These are phyloP conservation scores for Glycine soja DNA, from an alignment of 306 rosid species.

Conservation along the genomic window DNA sequence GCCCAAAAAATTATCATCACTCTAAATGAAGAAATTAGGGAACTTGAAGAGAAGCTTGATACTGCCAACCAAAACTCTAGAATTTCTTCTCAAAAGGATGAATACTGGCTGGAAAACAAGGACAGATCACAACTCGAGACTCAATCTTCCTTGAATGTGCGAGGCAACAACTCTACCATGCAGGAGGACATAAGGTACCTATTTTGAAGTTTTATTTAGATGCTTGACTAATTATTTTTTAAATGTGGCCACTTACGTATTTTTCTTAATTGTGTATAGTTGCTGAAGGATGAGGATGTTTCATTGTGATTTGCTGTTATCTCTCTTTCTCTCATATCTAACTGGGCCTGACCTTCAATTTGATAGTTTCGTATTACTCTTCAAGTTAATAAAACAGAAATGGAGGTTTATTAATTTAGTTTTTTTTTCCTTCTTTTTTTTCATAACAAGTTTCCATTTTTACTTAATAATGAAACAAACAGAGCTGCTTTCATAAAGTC, in stretches of 20 bases:
- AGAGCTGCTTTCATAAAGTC: conserved; percentile 11
- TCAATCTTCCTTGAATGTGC: conserved; percentile 44
- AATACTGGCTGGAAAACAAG: conserved; percentile 64
- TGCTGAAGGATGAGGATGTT: conserved; percentile 11
- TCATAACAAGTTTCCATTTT: background rate
- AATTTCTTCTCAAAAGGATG: conserved; percentile 66
- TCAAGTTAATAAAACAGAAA: background rate
- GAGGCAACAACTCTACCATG: conserved; percentile 42
- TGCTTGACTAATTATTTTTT: conserved; percentile 23
- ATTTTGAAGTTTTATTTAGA: conserved; percentile 26
- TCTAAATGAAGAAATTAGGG: conserved; percentile 66
- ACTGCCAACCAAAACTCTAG: conserved; percentile 53
- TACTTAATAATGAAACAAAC: background rate
- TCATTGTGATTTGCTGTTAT: conserved; percentile 7
- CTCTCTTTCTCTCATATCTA: background rate
- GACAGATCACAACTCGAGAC: conserved; percentile 44
- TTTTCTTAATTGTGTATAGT: conserved; percentile 17
- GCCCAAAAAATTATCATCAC: conserved; percentile 52
- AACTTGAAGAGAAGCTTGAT: conserved; percentile 62
- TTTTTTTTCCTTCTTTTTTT: background rate
- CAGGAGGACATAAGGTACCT: conserved; percentile 63
- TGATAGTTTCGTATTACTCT: conserved; percentile 11
- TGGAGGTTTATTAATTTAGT: conserved; percentile 21
- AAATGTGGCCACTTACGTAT: conserved; percentile 18
- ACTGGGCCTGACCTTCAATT: conserved; percentile 34